These are phyloP conservation scores for Westerdykella aurantiaca DNA, from an alignment of 2,329 filamentous ascomycete genomes.

Conservation along the genomic window DNA sequence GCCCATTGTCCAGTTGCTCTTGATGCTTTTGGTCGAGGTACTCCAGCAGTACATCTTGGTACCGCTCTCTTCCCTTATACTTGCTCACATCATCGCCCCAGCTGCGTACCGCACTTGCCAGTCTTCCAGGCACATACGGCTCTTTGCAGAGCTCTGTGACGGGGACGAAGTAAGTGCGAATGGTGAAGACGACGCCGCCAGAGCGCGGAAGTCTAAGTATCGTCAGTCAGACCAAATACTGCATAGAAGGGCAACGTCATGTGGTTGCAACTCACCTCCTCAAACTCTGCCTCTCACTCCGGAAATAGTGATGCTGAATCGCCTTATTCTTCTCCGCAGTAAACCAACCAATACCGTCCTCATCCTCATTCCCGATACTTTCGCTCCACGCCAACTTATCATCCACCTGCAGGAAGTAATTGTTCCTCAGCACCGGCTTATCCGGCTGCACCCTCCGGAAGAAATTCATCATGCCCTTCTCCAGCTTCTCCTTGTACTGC, in stretches of 20 bases:
- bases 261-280: constrained; percentile 41
- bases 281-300: constrained; percentile 68
- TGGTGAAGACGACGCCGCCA: constrained; percentile 61
- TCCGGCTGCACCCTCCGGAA: constrained; percentile 67
- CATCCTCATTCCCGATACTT: constrained; percentile 70
- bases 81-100: constrained; percentile 71
- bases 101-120: constrained; percentile 73
- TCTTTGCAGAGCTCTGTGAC: constrained; percentile 63
- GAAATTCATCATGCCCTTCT: constrained; percentile 76
- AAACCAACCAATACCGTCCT: constrained; percentile 60
- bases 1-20: constrained; percentile 63
- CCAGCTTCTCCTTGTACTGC: constrained; percentile 63
- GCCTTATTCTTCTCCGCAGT: constrained; percentile 69
- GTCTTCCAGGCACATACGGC: constrained; percentile 68
- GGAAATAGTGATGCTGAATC: constrained; percentile 68
- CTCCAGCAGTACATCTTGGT: constrained; percentile 66
- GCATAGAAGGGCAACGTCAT: background rate
- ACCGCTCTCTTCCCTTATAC: constrained; percentile 75
- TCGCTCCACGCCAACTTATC: constrained; percentile 68
- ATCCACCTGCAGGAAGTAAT: constrained; percentile 86
- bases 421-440: constrained; percentile 63
- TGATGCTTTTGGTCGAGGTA: constrained; percentile 69
- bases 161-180: constrained; percentile 73
- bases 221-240: background rate
- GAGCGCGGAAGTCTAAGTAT: constrained; percentile 39